Evolutionary conservation across 495 filamentous ascomycete species (phyloP), one percentile per base, ranked within the genome.

Genomic region (Neurospora sp.): DNA sequence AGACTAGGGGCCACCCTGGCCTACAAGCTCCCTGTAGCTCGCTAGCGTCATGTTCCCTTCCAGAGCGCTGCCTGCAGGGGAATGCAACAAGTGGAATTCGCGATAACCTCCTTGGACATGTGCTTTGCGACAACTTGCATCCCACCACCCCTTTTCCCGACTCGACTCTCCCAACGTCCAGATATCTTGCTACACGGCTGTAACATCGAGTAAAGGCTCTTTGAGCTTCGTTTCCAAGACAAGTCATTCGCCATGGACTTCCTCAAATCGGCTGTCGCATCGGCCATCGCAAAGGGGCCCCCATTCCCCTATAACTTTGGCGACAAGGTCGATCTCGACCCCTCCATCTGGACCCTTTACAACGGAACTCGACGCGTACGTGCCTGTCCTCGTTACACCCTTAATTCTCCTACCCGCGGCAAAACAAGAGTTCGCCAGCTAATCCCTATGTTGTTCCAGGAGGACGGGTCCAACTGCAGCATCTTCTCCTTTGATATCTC

Each of bases 201-300:
- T 20, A 59, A 22, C 1, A 12, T 27, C 20, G 48, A 59, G 0
- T 27, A 6, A 27, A 20, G 48, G 5, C 10, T 39, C 10, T 8
- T 22, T 5, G 8, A 44, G 11, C 16, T 5, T 31, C 27, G 27
- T 31, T 37, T 1, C 39, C 5, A 69, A 8, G 9, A 7, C 37
- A 22, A 59, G 39, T 2, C 68, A 9, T 11, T 9, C 3, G 39
- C 70, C 73, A 99, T 99, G 96, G 94, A 99, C 77, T 98, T 98
- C 79, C 87, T 99, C 73, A 99, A 98, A 83, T 97, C 93, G 68
- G 96, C 96, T 48, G 93, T 99, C 77, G 93, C 94, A 42, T 97
- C 96, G 48, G 95, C 95, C 72, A 98, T 98, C 76, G 92, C 96
- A 16, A 97, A 97, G 81, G 94, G 94, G 20, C 94, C 94, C 40